A percentile compares a stretch with the other conserved stretches of the same genome.
phyloP scores from a whole-genome alignment of 257 asterid genomes.

The Solanum gandarillasii region DNA sequence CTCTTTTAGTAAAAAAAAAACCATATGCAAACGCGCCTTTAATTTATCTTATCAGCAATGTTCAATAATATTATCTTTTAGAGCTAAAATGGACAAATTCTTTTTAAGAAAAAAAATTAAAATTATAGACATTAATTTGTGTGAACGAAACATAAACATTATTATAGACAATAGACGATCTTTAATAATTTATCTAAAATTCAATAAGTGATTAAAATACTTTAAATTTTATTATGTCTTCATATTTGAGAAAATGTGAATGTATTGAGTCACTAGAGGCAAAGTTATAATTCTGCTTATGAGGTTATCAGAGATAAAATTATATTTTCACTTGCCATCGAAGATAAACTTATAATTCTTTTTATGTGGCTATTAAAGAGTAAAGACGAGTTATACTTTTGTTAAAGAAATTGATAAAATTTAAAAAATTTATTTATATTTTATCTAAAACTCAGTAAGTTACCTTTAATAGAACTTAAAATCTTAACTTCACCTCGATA shows the following conservation, averaged over 20 bases:
- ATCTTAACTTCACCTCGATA: too few species aligned
- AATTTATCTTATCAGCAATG: not conserved
- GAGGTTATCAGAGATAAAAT: too few species aligned
- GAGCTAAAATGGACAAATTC: not conserved
- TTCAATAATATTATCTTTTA: not conserved
- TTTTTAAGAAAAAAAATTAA: not conserved
- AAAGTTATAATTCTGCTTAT: not conserved
- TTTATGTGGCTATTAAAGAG: not conserved
- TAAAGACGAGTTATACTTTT: not conserved
- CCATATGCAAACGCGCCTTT: not conserved
- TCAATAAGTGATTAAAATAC: too few species aligned
- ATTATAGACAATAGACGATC: not conserved
- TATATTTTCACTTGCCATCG: not conserved
- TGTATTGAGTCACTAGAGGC: not conserved
- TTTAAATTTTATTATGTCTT: not conserved
- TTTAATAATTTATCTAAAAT: too few species aligned
- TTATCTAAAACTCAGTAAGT: not conserved
- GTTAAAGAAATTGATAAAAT: not conserved
- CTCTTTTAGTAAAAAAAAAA: too few species aligned
- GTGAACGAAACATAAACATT: not conserved
- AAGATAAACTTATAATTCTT: too few species aligned
- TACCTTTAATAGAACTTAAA: not conserved
- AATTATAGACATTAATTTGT: not conserved
- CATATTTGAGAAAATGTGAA: not conserved
- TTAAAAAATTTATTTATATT: fast-evolving